Percentiles rank a stretch among this genome's conserved stretches.
These are phyloP conservation scores for Erucastrum elatum DNA, from an alignment of 345 rosid species.

Conservation along the genomic window DNA sequence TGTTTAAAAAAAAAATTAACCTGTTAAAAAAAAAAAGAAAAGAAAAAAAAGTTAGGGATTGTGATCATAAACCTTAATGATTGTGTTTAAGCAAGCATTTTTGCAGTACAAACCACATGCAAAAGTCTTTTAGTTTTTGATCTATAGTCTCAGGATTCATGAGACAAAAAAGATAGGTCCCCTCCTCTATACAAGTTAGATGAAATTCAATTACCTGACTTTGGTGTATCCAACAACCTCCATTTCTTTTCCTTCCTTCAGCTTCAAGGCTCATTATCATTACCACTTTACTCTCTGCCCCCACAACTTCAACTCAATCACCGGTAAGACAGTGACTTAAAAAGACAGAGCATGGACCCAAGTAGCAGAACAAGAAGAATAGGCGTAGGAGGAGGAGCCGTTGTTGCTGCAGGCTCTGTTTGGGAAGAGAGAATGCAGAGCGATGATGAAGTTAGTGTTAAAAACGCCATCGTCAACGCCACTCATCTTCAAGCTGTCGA, in stretches of 20 bases:
- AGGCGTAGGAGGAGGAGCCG: slow-evolving; percentile 31
- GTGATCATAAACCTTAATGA: slow-evolving; percentile 38
- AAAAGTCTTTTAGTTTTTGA: slow-evolving; percentile 19
- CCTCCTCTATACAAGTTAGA: not conserved
- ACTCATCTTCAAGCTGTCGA: slow-evolving; percentile 45
- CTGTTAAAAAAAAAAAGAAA: not conserved
- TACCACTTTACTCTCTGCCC: slow-evolving; percentile 27
- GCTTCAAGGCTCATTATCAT: slow-evolving; percentile 51
- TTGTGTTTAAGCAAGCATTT: slow-evolving; percentile 37
- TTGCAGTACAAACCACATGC: slow-evolving; percentile 34
- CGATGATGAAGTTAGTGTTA: slow-evolving; percentile 15
- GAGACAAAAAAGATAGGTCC: slow-evolving; percentile 24
- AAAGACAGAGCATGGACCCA: slow-evolving; percentile 30
- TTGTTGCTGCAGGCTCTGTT: slow-evolving; percentile 68
- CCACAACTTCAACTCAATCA: slow-evolving; percentile 29
- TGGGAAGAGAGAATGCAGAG: slow-evolving; percentile 88
- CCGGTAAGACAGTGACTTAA: slow-evolving; percentile 14
- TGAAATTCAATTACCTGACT: slow-evolving; percentile 27
- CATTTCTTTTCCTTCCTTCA: slow-evolving; percentile 34
- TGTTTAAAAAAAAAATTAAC: not conserved
- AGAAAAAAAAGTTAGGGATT: not conserved
- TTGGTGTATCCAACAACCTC: slow-evolving; percentile 30
- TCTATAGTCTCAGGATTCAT: slow-evolving; percentile 20
- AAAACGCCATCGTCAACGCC: slow-evolving; percentile 57
- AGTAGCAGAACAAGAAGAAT: slow-evolving; percentile 42